phyloP scores from a whole-genome alignment of 2,329 filamentous ascomycete genomes.

The Neophaeococcomyces aloes region DNA sequence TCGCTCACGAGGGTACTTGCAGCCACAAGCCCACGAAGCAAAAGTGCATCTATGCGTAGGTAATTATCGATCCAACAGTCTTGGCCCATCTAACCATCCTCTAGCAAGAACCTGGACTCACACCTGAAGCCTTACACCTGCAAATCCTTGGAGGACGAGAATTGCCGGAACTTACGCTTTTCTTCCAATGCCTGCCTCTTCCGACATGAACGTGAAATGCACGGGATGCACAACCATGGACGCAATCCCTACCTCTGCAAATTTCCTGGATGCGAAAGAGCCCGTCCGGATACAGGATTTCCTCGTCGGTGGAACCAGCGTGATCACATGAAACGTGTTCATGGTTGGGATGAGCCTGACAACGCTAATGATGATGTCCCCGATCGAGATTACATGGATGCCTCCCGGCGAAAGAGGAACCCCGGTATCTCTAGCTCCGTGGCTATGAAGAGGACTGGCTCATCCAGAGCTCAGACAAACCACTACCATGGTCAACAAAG shows the following conservation, averaged over 20 bases:
- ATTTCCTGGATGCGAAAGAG: slow-evolving; percentile 77
- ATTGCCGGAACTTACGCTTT: slow-evolving; percentile 78
- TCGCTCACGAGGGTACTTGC: slow-evolving; percentile 58
- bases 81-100: slow-evolving; percentile 20
- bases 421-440: slow-evolving; percentile 13
- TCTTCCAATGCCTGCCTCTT: slow-evolving; percentile 92
- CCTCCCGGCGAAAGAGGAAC: slow-evolving; percentile 17
- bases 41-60: slow-evolving; percentile 98
- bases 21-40: slow-evolving; percentile 89
- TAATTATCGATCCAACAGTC: slow-evolving; percentile 18
- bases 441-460: slow-evolving; percentile 20
- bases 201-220: slow-evolving; percentile 88
- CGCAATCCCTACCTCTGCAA: slow-evolving; percentile 85
- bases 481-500: background rate
- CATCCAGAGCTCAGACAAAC: slow-evolving; percentile 12
- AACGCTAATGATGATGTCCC: slow-evolving; percentile 9
- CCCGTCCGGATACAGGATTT: slow-evolving; percentile 74
- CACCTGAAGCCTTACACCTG: slow-evolving; percentile 94
- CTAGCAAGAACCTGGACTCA: slow-evolving; percentile 91
- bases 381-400: slow-evolving; percentile 10
- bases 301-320: slow-evolving; percentile 90
- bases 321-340: slow-evolving; percentile 95
- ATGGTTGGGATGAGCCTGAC: slow-evolving; percentile 44
- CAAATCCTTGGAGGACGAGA: slow-evolving; percentile 52
- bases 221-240: slow-evolving; percentile 89